Evolutionary conservation across 192 early-diverging fungal genomes (phyloP), one percentile per base, ranked within the genome.

Genomic region (Backusella liffmaniae): DNA sequence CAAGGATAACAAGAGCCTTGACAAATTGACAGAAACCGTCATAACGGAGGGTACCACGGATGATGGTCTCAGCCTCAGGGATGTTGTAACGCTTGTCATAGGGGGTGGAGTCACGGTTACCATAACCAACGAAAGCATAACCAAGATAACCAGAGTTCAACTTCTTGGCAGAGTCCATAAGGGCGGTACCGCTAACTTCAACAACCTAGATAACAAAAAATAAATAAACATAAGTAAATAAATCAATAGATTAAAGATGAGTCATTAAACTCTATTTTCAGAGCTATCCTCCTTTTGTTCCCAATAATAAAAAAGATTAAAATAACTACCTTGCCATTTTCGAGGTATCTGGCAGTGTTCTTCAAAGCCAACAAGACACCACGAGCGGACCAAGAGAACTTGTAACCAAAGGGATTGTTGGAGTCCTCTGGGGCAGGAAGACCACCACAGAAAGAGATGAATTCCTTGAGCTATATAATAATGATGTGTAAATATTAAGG

Each of bases 361-460:
- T 94, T 90, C 73, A 98, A 87, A 34, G 98, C 98, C 62, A 99
- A 89, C 56, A 99, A 86, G n/a, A 99, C 98, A 71, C 98, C 98
- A 78, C 97, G 93, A 18, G 97, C 93, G 49, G 94, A 96, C 98
- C 98, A 99, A 77, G 91, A 93, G 88, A 99, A 99, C 84, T 99
- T 99, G 94, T 99, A 99, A 56, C 98, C 98, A 37, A 99, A 90
- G 73, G 98, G 98, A 84, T 98, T 98, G 91, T 97, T 96, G 72
- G 93, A 95, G 72, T 89, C 86, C 85, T 99, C 98, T 18, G 98
- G 98, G 65, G 97, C 98, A 16, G 98, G 98, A 73, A 99, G 91
- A 66, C 98, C 98, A 73, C 98, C 97, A 86, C 98, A 99, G 92
- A 94, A 99, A 13, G 96, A 97, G 62, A 93, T 86, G 84, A 98